A percentile compares a stretch with the other conserved stretches of the same genome.
Evolutionary conservation across 148 eudicot genomes (phyloP).

Genomic region (Pouteria glomerata): DNA sequence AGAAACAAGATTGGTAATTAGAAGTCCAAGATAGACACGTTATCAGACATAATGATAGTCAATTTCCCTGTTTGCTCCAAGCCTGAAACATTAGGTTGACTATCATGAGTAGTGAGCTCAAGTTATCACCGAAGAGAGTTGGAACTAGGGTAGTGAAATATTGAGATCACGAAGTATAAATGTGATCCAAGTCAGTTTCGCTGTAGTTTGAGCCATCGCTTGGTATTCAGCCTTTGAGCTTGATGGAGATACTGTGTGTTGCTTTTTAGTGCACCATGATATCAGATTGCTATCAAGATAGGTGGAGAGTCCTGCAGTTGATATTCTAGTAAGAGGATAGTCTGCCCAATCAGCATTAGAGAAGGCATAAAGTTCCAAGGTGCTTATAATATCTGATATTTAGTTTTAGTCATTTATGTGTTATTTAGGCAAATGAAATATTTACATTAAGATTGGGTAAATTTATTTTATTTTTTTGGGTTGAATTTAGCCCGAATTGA

Average conservation of each 20-base stretch:
- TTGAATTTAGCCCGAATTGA: no score
- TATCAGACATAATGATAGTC: neutral
- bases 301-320: neutral
- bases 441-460: no score
- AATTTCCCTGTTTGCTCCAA: neutral
- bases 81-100: neutral
- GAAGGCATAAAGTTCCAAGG: neutral
- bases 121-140: neutral
- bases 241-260: neutral
- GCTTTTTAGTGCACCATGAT: constrained; percentile 1
- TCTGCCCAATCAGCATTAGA: constrained; percentile 8
- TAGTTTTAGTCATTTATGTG: no score
- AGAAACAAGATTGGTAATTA: neutral
- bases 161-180: neutral
- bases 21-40: neutral
- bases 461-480: no score
- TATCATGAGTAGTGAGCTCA: neutral
- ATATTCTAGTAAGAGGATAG: neutral
- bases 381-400: no score
- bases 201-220: neutral
- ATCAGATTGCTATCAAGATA: neutral
- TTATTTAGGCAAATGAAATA: no score
- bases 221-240: neutral
- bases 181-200: neutral
- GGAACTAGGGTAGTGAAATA: neutral